phyloP scores from a whole-genome alignment of 164 flowering plant species.

The Kalanchoe fedtschenkoi region DNA sequence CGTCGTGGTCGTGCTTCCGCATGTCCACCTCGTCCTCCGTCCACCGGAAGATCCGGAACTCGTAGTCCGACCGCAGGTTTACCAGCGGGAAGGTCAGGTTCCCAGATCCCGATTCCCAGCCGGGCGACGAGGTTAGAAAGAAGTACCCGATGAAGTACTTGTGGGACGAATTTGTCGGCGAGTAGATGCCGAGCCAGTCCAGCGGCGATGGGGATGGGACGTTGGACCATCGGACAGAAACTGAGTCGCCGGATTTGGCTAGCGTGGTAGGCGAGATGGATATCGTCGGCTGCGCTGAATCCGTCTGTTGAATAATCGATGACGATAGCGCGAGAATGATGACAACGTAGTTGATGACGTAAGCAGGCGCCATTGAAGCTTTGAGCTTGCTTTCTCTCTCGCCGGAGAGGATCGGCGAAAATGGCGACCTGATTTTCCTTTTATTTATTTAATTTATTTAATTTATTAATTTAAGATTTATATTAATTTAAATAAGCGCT shows the following conservation, averaged over 20 bases:
- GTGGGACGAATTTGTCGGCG: slow-evolving; percentile 57
- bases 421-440: not conserved
- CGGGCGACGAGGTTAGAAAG: slow-evolving; percentile 49
- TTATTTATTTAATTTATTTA: not conserved
- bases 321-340: not conserved
- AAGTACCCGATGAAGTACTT: slow-evolving; percentile 73
- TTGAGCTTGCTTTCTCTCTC: not conserved
- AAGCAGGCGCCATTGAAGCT: slow-evolving; percentile 2
- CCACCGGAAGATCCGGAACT: slow-evolving; percentile 86
- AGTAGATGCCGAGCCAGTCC: slow-evolving; percentile 83
- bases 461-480: too few species aligned
- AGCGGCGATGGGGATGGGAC: slow-evolving; percentile 50
- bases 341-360: not conserved
- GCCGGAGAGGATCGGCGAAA: too few species aligned
- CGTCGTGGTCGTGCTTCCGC: slow-evolving; percentile 48
- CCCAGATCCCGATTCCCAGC: slow-evolving; percentile 73
- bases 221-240: slow-evolving; percentile 49
- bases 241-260: slow-evolving; percentile 46
- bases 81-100: slow-evolving; percentile 49
- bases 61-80: slow-evolving; percentile 66
- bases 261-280: slow-evolving; percentile 35
- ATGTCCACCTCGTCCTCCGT: slow-evolving; percentile 40
- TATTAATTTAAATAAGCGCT: too few species aligned
- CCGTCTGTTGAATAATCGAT: not conserved
- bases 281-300: slow-evolving; percentile 26